These are phyloP conservation scores for Polyporus arcularius DNA, from an alignment of 768 basidiomycete genomes.

Conservation along the genomic window DNA sequence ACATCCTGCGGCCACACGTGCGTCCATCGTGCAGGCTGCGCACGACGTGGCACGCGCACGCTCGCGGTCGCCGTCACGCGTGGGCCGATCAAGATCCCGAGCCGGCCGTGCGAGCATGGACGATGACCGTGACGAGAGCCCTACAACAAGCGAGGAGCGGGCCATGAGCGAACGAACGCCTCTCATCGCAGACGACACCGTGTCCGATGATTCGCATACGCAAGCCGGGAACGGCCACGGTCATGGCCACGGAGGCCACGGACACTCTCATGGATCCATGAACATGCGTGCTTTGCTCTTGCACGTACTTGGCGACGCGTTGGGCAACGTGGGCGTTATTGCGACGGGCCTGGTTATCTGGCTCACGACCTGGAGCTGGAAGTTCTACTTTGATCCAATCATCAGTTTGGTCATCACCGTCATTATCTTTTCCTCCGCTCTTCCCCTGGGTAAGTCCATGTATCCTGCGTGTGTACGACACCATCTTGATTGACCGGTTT, in stretches of 20 bases:
- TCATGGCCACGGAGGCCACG: constrained; percentile 15
- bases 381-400: constrained; percentile 89
- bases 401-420: constrained; percentile 93
- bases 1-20: constrained; percentile 70
- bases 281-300: constrained; percentile 97
- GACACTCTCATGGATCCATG: constrained; percentile 61
- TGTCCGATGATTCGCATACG: constrained; percentile 15
- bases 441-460: constrained; percentile 70
- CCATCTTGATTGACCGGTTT: constrained; percentile 14
- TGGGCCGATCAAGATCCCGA: constrained; percentile 26
- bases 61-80: constrained; percentile 38
- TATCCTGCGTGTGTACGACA: neutral
- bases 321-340: constrained; percentile 98
- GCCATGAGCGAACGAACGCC: constrained; percentile 24
- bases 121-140: constrained; percentile 7
- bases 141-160: constrained; percentile 5
- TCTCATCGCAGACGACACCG: constrained; percentile 16
- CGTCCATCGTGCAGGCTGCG: constrained; percentile 78
- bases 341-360: constrained; percentile 93
- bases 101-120: constrained; percentile 13
- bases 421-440: constrained; percentile 94
- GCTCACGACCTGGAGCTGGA: constrained; percentile 82
- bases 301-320: constrained; percentile 94
- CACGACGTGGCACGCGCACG: constrained; percentile 70
- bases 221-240: constrained; percentile 5